These are phyloP conservation scores for Lichenothelia convexa DNA, from an alignment of 495 filamentous ascomycete species.

Conservation along the genomic window DNA sequence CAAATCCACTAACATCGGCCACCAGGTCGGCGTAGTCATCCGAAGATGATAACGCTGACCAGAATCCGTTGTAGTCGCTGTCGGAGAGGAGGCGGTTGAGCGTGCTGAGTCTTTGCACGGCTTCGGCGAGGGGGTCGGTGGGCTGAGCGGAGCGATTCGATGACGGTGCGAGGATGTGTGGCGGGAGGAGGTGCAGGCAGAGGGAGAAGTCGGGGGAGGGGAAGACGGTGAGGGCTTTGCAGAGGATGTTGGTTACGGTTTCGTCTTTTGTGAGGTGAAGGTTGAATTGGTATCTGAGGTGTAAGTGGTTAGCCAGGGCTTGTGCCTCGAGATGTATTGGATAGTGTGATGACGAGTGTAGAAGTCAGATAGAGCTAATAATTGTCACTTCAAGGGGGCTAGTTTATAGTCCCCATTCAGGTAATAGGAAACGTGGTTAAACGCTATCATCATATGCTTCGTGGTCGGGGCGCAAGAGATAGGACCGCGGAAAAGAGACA, in stretches of 20 bases:
- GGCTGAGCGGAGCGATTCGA: slow-evolving; percentile 24
- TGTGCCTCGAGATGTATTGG: neutral
- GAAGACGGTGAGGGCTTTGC: slow-evolving; percentile 94
- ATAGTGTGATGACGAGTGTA: neutral
- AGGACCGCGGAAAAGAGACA: slow-evolving; percentile 4
- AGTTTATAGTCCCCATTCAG: slow-evolving; percentile 39
- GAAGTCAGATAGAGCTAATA: slow-evolving; percentile 51
- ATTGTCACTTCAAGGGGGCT: slow-evolving; percentile 31
- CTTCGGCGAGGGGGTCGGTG: slow-evolving; percentile 51
- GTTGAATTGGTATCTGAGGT: slow-evolving; percentile 92
- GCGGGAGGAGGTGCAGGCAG: slow-evolving; percentile 75
- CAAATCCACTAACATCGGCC: slow-evolving; percentile 87
- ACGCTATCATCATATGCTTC: slow-evolving; percentile 39
- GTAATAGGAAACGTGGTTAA: slow-evolving; percentile 96
- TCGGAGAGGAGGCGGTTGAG: slow-evolving; percentile 74
- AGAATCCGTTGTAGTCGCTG: slow-evolving; percentile 80
- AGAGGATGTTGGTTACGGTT: slow-evolving; percentile 93
- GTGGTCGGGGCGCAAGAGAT: slow-evolving; percentile 2
- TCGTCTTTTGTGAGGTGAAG: slow-evolving; percentile 93
- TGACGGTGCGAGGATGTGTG: slow-evolving; percentile 44
- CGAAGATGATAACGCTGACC: slow-evolving; percentile 78
- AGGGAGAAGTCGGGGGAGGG: slow-evolving; percentile 90
- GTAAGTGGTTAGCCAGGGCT: no score
- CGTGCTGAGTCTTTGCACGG: slow-evolving; percentile 68
- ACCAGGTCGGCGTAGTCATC: slow-evolving; percentile 92